These are phyloP conservation scores for Anaeromyces robustus DNA, from an alignment of 192 early-diverging fungal genomes.

Conservation along the genomic window DNA sequence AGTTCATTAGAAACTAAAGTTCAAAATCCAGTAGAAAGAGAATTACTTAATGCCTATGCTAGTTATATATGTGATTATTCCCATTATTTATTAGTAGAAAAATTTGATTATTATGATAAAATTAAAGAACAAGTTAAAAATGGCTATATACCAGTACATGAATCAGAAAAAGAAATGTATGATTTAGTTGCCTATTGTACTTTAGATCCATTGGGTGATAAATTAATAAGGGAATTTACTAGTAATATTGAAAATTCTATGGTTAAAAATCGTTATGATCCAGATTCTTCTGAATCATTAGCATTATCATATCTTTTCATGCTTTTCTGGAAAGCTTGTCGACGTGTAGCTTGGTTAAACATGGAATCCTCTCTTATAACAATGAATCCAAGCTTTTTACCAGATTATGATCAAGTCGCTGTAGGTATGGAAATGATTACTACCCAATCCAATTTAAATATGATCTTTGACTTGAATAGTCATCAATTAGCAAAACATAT, in stretches of 20 bases:
- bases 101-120: background rate
- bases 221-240: background rate
- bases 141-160: background rate
- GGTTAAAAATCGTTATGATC: background rate
- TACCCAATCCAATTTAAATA: slow-evolving; percentile 14
- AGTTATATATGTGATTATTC: background rate
- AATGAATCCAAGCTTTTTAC: slow-evolving; percentile 23
- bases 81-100: background rate
- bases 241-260: background rate
- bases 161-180: background rate
- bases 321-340: slow-evolving; percentile 15
- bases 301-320: slow-evolving; percentile 8
- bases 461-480: slow-evolving; percentile 15
- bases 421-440: slow-evolving; percentile 26
- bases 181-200: background rate
- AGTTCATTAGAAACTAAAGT: background rate
- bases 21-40: background rate
- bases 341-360: slow-evolving; percentile 15
- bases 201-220: background rate
- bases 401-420: slow-evolving; percentile 23
- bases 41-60: background rate
- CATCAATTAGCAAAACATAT: slow-evolving; percentile 9
- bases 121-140: background rate
- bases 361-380: slow-evolving; percentile 9
- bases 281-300: background rate